Base-by-base conservation (phyloP, 2,329 filamentous ascomycete genomes). In the Dichotomopilus funicola region DNA sequence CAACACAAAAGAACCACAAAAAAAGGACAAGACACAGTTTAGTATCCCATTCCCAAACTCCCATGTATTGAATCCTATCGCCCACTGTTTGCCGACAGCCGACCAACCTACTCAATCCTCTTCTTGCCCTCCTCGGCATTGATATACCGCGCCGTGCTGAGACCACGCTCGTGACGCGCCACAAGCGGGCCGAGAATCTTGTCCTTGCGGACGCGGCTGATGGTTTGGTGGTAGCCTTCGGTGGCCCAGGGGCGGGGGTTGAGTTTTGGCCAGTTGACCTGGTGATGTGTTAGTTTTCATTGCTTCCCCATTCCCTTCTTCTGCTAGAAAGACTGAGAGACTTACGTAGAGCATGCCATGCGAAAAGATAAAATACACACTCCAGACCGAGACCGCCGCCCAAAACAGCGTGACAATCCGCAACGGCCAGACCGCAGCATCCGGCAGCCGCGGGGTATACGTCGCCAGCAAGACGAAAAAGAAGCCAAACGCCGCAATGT, bases 211-310 rank as follows among this genome's bases (percentile, higher is more conserved):
- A 91, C 91, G 68, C 90, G 88, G 63, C 80, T 79, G 62, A 96
- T 83, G 51, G 92, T 89, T 64, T 96, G 91, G 65, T 90, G 85
- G 71, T 91, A 95, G 41, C 90, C 90, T 66, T 99, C 94, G 6
- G 83, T 81, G 2, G 90, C 91, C 72, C 88, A 95, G 2, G 89
- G 83, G 12, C 90, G 86, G 9, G 91, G 91, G 70, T 95, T 95
- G 48, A 99, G 82, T 69, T 95, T 96, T 8, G 94, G 94, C 94
- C 95, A 99, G 73, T 96, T 97, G 63, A 96, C 91, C 91, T 96
- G 59, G 10, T 10, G 45, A 27, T 42, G 6, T 42, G 40, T 42
- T 12, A 51, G 2, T 43, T 3, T 10, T 34, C 31, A 54, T 35
- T 54, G 53, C 42, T 7, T 7, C 6, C 33, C 8, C 9, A 27